Conservation (phyloP, 768 basidiomycete species). For the Pulveroboletus sp. region DNA sequence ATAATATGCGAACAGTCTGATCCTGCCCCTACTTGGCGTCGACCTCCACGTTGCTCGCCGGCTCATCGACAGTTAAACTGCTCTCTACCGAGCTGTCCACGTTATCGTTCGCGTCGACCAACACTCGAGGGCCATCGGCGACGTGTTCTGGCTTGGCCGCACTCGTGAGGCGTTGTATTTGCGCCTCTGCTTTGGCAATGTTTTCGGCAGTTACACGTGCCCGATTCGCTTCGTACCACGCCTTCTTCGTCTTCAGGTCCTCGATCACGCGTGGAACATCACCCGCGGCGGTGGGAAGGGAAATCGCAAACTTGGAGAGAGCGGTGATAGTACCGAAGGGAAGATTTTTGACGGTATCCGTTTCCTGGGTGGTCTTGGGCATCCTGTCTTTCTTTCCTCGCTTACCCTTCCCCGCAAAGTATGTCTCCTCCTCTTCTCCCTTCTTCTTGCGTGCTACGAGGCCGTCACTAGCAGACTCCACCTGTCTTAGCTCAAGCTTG, state of each 20-base stretch:
- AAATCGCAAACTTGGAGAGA: constrained; percentile 82
- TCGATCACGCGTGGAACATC: constrained; percentile 84
- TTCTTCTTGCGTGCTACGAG: constrained; percentile 87
- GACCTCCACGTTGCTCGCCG: constrained; percentile 35
- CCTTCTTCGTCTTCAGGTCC: constrained; percentile 89
- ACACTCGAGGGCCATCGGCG: constrained; percentile 24
- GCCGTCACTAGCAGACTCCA: constrained; percentile 65
- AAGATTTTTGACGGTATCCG: constrained; percentile 49
- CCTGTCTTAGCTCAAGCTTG: constrained; percentile 79
- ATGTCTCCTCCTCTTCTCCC: constrained; percentile 75
- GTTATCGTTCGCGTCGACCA: constrained; percentile 35
- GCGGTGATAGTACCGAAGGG: constrained; percentile 85
- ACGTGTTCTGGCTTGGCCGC: constrained; percentile 35
- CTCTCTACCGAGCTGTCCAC: constrained; percentile 39
- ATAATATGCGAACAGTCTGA: constrained; percentile 11
- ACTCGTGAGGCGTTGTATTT: constrained; percentile 58
- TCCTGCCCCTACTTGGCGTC: constrained; percentile 27
- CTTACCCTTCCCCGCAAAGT: constrained; percentile 70
- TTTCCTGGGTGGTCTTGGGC: constrained; percentile 37
- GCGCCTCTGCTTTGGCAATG: constrained; percentile 71
- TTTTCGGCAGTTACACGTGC: constrained; percentile 73
- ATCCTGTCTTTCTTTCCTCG: constrained; percentile 55
- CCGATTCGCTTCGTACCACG: constrained; percentile 94
- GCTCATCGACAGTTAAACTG: constrained; percentile 27
- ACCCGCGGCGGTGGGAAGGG: constrained; percentile 70